Conservation (phyloP, 257 asterid species). For the Paulownia fortunei region DNA sequence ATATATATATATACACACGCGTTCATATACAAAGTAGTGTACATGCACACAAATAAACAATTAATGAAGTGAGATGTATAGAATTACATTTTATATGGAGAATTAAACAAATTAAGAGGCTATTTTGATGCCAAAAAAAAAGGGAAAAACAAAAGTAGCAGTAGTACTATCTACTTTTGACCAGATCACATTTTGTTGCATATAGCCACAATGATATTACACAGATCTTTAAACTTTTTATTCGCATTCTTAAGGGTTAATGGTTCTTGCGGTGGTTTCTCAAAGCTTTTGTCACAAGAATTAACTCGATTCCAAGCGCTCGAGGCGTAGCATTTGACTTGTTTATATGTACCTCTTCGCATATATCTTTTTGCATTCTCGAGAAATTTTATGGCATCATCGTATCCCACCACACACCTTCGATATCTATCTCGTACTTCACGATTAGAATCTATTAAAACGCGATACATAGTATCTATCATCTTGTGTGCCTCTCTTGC, state of each 20-base stretch:
- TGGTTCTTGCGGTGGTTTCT: neutral
- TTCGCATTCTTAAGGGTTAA: neutral
- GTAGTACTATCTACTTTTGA: too few relatives aligned
- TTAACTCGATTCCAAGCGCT: neutral
- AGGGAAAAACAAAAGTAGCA: too few relatives aligned
- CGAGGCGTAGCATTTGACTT: neutral
- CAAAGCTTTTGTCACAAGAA: conserved; percentile 11
- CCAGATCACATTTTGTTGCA: neutral
- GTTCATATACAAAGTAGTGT: too few relatives aligned
- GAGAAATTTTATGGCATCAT: neutral
- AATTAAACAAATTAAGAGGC: too few relatives aligned
- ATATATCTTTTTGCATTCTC: neutral
- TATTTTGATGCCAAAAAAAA: too few relatives aligned
- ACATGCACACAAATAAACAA: too few relatives aligned
- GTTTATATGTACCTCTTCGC: neutral
- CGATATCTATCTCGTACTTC: neutral
- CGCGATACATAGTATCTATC: neutral
- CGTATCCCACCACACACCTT: conserved; percentile 1
- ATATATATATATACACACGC: too few relatives aligned
- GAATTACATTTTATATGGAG: too few relatives aligned
- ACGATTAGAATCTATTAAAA: neutral
- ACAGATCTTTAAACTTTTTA: conserved; percentile 12
- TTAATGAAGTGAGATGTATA: too few relatives aligned
- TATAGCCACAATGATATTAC: conserved; percentile 9
- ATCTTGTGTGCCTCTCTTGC: neutral